These are phyloP conservation scores for Pythium chondricola DNA, from an alignment of 352 stramenopile genomes.

Conservation along the genomic window DNA sequence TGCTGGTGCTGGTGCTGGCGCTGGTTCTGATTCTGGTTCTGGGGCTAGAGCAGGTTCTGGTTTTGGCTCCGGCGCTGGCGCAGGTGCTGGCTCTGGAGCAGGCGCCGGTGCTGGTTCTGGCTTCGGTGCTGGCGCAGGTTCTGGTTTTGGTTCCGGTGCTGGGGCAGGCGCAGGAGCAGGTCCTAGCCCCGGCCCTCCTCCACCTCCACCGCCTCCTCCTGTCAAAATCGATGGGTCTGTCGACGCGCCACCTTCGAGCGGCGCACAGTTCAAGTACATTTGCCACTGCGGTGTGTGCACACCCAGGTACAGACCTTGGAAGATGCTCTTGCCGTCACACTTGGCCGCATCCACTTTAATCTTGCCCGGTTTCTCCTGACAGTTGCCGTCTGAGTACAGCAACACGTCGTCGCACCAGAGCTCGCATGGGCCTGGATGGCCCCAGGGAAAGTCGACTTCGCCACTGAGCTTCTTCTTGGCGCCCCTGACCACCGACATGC, in stretches of 20 bases:
- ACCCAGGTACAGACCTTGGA: constrained; percentile 23
- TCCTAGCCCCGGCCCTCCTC: too few relatives aligned
- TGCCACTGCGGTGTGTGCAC: constrained; percentile 26
- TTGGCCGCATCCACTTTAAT: constrained; percentile 13
- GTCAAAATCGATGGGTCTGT: not conserved
- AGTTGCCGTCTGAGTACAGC: constrained; percentile 14
- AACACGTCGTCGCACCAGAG: constrained; percentile 17
- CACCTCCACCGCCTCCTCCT: not conserved
- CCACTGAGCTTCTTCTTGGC: not conserved
- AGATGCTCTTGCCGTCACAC: constrained; percentile 21
- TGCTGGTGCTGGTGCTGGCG: too few relatives aligned
- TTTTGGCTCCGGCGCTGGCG: not conserved
- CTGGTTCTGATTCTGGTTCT: not conserved
- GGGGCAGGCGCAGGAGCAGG: not conserved
- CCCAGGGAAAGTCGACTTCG: not conserved
- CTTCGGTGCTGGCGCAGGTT: not conserved
- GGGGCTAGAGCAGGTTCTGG: not conserved
- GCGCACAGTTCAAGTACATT: constrained; percentile 28
- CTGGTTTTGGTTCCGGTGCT: not conserved
- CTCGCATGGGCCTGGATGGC: constrained; percentile 12
- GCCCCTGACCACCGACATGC: not conserved
- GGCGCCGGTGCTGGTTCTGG: not conserved
- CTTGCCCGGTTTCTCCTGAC: constrained; percentile 5
- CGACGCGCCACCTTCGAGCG: not conserved
- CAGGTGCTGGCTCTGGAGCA: not conserved